Conservation (phyloP, 331 rosid genomes). For the Acacia pycnantha region DNA sequence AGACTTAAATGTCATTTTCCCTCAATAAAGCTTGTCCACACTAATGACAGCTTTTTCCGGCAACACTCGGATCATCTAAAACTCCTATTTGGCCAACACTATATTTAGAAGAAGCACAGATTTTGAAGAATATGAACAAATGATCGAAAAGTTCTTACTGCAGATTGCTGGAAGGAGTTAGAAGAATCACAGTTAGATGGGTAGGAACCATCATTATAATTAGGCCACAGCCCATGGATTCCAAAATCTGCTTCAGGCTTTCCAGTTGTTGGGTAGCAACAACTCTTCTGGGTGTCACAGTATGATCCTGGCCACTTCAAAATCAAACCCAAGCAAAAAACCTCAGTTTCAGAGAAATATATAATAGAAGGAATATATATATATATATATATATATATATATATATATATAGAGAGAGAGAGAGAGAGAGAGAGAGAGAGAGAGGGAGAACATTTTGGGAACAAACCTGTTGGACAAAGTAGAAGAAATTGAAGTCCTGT, state of each 20-base stretch:
- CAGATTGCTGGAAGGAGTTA: slow-evolving; percentile 48
- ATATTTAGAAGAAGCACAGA: neutral
- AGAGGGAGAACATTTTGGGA: neutral
- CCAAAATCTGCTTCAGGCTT: slow-evolving; percentile 74
- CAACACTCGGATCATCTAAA: no score
- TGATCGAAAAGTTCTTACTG: slow-evolving; percentile 38
- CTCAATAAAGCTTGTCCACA: neutral
- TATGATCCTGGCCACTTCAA: slow-evolving; percentile 90
- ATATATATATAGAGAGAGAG: no score
- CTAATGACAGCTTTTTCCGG: no score
- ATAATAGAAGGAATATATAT: no score
- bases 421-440: no score
- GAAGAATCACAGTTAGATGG: slow-evolving; percentile 74
- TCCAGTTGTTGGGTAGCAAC: slow-evolving; percentile 79
- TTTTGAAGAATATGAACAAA: neutral
- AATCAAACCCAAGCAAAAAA: neutral
- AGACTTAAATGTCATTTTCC: no score
- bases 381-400: no score
- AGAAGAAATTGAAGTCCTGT: slow-evolving; percentile 53
- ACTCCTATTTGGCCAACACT: neutral
- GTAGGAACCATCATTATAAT: slow-evolving; percentile 60
- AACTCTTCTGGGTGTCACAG: slow-evolving; percentile 60
- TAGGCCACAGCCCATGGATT: slow-evolving; percentile 91
- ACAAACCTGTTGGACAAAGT: slow-evolving; percentile 56
- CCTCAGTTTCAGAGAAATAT: neutral